phyloP scores from a whole-genome alignment of 352 stramenopile species.

The Thraustochytrium striatum region DNA sequence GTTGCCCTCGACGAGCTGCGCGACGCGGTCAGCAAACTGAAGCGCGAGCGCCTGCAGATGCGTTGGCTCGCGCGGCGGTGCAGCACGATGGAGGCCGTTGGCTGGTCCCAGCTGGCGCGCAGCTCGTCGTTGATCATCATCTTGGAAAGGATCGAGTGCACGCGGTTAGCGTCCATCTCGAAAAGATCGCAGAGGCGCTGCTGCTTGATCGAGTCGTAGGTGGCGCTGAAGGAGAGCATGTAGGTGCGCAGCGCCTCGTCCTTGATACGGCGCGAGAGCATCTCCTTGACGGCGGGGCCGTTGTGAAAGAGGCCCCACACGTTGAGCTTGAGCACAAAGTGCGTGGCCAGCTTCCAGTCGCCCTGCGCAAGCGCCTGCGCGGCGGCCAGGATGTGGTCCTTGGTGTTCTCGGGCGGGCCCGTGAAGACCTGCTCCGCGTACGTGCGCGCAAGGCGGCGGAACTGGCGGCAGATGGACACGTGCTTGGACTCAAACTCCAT shows the following conservation, averaged over 20 bases:
- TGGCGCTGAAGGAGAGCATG: slow-evolving; percentile 86
- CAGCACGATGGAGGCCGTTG: slow-evolving; percentile 91
- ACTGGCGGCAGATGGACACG: slow-evolving; percentile 32
- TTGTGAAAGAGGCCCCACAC: slow-evolving; percentile 94
- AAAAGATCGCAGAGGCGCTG: slow-evolving; percentile 93
- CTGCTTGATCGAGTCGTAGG: slow-evolving; percentile 93
- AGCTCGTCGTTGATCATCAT: slow-evolving; percentile 99
- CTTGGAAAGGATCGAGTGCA: slow-evolving; percentile 95
- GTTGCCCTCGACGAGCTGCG: slow-evolving; percentile 78
- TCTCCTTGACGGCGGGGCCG: slow-evolving; percentile 64
- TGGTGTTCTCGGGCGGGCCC: slow-evolving; percentile 92
- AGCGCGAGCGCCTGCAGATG: slow-evolving; percentile 88
- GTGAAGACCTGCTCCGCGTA: slow-evolving; percentile 89
- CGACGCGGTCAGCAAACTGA: slow-evolving; percentile 90
- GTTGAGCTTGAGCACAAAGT: slow-evolving; percentile 63
- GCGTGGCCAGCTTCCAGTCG: slow-evolving; percentile 78
- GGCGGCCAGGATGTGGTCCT: slow-evolving; percentile 92
- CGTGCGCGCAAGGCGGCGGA: slow-evolving; percentile 66
- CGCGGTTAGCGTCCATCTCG: slow-evolving; percentile 87
- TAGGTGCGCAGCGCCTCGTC: slow-evolving; percentile 92
- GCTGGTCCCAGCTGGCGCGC: slow-evolving; percentile 93
- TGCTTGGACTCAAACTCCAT: slow-evolving; percentile 40
- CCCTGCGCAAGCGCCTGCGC: slow-evolving; percentile 87
- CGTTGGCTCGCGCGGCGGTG: slow-evolving; percentile 88
- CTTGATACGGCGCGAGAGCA: slow-evolving; percentile 90